Evolutionary conservation across 495 filamentous ascomycete genomes (phyloP).

Genomic region (Penicillium simplicissimum): DNA sequence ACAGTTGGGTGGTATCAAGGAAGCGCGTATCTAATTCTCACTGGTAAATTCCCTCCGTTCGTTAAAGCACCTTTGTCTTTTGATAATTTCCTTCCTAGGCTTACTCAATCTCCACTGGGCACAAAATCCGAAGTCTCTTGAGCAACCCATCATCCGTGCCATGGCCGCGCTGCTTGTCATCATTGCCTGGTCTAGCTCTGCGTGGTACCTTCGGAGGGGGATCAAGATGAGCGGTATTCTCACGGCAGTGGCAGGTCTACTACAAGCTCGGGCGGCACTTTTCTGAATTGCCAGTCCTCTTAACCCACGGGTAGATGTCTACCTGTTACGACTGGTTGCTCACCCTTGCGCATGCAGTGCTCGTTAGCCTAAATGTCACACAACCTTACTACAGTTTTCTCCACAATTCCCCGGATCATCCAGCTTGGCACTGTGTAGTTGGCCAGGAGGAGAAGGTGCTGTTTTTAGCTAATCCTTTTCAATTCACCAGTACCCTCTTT

Average conservation of each 20-base stretch:
- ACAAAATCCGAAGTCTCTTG: slow-evolving; percentile 20
- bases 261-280: slow-evolving; percentile 32
- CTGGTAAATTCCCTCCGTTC: slow-evolving; percentile 17
- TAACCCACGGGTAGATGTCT: background rate
- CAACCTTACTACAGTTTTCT: slow-evolving; percentile 7
- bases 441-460: background rate
- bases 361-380: slow-evolving; percentile 20
- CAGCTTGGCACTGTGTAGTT: slow-evolving; percentile 10
- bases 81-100: slow-evolving; percentile 9
- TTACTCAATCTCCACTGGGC: slow-evolving; percentile 35
- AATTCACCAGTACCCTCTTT: too few relatives aligned
- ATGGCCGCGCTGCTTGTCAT: slow-evolving; percentile 26
- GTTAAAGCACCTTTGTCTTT: background rate
- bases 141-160: slow-evolving; percentile 27
- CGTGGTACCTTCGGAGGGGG: slow-evolving; percentile 30
- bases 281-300: background rate
- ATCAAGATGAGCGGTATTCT: slow-evolving; percentile 18
- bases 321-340: slow-evolving; percentile 7
- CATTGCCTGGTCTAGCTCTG: slow-evolving; percentile 31
- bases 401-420: slow-evolving; percentile 12
- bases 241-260: slow-evolving; percentile 20
- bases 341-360: background rate
- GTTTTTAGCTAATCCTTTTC: too few relatives aligned
- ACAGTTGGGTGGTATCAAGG: slow-evolving; percentile 38
- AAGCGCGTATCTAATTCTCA: slow-evolving; percentile 32